A percentile compares a stretch with the other conserved stretches of the same genome.
Evolutionary conservation across 2,329 filamentous ascomycete species (phyloP).

Genomic region (Nannizzia gypsea): DNA sequence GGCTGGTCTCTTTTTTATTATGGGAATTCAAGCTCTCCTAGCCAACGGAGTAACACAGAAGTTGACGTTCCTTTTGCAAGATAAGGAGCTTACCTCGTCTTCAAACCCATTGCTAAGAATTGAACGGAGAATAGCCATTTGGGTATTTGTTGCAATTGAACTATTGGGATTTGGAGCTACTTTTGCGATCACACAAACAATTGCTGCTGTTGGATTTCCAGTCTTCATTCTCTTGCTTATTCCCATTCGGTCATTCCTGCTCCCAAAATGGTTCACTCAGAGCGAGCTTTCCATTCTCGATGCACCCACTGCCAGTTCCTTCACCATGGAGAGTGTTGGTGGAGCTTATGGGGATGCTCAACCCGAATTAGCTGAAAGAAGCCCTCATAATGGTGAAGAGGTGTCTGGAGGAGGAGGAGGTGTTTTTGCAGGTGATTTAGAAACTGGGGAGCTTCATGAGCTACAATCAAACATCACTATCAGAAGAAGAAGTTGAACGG

Average conservation of each 20-base stretch:
- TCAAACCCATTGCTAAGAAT: constrained; percentile 51
- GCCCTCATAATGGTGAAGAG: neutral
- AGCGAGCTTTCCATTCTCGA: constrained; percentile 55
- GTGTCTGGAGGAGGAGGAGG: constrained; percentile 18
- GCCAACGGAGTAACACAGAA: constrained; percentile 68
- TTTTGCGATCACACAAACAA: constrained; percentile 72
- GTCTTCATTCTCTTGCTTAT: constrained; percentile 60
- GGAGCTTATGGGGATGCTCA: constrained; percentile 44
- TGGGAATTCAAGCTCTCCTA: constrained; percentile 67
- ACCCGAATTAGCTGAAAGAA: constrained; percentile 6
- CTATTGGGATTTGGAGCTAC: constrained; percentile 62
- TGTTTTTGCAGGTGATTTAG: constrained; percentile 28
- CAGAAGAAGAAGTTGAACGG: constrained; percentile 22
- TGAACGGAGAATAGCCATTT: constrained; percentile 52
- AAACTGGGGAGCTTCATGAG: constrained; percentile 32
- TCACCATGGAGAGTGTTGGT: constrained; percentile 65
- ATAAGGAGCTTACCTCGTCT: constrained; percentile 47
- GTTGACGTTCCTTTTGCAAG: constrained; percentile 56
- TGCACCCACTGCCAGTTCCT: constrained; percentile 60
- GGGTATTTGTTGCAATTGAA: constrained; percentile 58
- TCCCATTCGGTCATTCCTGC: constrained; percentile 50
- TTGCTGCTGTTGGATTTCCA: constrained; percentile 71
- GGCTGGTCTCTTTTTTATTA: constrained; percentile 72
- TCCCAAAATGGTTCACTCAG: constrained; percentile 49
- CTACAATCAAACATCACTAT: constrained; percentile 20